A percentile compares a stretch with the other conserved stretches of the same genome.
phyloP scores from a whole-genome alignment of 192 early-diverging fungal species.

The Backusella westeae region DNA sequence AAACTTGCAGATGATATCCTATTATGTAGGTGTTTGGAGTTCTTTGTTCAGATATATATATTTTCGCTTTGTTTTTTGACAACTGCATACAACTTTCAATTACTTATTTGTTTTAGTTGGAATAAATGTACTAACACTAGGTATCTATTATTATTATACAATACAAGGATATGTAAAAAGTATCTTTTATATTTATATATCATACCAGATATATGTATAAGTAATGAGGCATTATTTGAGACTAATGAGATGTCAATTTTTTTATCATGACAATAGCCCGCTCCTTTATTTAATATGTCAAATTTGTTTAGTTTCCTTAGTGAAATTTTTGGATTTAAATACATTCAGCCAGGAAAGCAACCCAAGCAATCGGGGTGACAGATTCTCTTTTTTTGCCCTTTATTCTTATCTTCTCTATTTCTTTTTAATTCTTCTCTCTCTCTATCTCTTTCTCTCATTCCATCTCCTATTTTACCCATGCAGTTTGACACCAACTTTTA shows the following conservation, averaged over 20 bases:
- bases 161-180: too few species aligned
- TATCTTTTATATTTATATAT: too few species aligned
- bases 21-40: too few species aligned
- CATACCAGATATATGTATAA: too few species aligned
- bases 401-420: too few species aligned
- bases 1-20: too few species aligned
- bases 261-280: not conserved
- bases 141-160: too few species aligned
- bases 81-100: too few species aligned
- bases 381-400: not conserved
- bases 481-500: not conserved
- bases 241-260: not conserved
- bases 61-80: too few species aligned
- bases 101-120: too few species aligned
- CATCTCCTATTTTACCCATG: not conserved
- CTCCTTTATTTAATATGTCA: not conserved
- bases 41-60: too few species aligned
- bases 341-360: not conserved
- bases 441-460: not conserved
- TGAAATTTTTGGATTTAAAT: not conserved
- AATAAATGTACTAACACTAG: too few species aligned
- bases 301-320: not conserved
- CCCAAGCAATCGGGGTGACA: not conserved
- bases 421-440: not conserved
- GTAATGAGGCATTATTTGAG: not conserved